A percentile compares a stretch with the other conserved stretches of the same genome.
Conservation (phyloP, 1,284 basidiomycete genomes). For the Amylostereum areolatum region DNA sequence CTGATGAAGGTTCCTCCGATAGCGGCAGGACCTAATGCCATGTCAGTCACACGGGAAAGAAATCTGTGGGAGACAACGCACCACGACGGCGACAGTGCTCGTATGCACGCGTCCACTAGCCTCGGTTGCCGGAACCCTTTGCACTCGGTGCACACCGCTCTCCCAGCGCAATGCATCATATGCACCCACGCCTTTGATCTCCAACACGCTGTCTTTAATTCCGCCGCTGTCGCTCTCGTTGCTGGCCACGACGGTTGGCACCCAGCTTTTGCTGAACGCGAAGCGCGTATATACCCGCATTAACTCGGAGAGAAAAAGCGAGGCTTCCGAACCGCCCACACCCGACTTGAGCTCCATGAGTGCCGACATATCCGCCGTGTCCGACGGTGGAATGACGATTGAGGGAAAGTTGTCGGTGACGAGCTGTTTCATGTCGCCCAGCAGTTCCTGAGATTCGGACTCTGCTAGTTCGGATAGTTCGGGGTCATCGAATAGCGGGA, state of each 20-base stretch:
- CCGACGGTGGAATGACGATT: constrained; percentile 67
- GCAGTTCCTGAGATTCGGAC: constrained; percentile 50
- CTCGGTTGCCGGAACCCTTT: constrained; percentile 90
- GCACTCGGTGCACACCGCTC: constrained; percentile 94
- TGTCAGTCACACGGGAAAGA: constrained; percentile 2
- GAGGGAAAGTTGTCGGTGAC: constrained; percentile 56
- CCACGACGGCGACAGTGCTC: constrained; percentile 85
- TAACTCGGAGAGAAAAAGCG: constrained; percentile 78
- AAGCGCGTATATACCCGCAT: constrained; percentile 81
- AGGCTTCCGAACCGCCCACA: constrained; percentile 88
- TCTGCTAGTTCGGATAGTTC: constrained; percentile 79
- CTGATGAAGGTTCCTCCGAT: constrained; percentile 46
- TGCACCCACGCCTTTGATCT: constrained; percentile 72
- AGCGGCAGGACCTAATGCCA: constrained; percentile 69
- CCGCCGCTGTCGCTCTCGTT: constrained; percentile 60
- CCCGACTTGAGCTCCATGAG: constrained; percentile 91
- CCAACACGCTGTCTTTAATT: constrained; percentile 79
- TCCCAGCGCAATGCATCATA: constrained; percentile 86
- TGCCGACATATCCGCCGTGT: constrained; percentile 64
- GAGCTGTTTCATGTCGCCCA: constrained; percentile 39
- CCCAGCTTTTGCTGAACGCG: constrained; percentile 50
- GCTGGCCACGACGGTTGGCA: constrained; percentile 44
- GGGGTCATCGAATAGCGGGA: constrained; percentile 61
- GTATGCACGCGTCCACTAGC: constrained; percentile 86
- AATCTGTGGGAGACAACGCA: constrained; percentile 31